Conservation (phyloP, 2,329 filamentous ascomycete genomes). For the Emmonsiellopsis sp. region DNA sequence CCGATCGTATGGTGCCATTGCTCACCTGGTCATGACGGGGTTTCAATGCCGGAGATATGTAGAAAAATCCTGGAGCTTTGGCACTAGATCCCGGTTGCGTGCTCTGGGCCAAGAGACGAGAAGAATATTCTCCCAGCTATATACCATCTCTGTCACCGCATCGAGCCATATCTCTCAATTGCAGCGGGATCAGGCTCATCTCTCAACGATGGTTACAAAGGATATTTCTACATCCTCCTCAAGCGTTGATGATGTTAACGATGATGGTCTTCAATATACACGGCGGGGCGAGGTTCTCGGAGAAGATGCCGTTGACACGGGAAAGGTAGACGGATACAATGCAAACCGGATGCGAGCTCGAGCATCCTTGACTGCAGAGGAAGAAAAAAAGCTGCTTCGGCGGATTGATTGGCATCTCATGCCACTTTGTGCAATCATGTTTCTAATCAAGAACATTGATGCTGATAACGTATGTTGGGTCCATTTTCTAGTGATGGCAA, state of each 20-base stretch:
- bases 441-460: conserved; percentile 23
- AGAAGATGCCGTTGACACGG: conserved; percentile 7
- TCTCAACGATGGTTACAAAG: not conserved
- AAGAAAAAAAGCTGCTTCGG: conserved; percentile 37
- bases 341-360: conserved; percentile 22
- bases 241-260: not conserved
- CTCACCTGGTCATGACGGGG: too few relatives aligned
- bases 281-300: conserved; percentile 12
- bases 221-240: not conserved
- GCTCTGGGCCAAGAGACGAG: too few relatives aligned
- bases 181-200: too few relatives aligned
- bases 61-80: too few relatives aligned
- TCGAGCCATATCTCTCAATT: too few relatives aligned
- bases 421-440: conserved; percentile 28
- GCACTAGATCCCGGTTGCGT: too few relatives aligned
- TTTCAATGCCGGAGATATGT: too few relatives aligned
- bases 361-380: conserved; percentile 27
- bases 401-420: conserved; percentile 37
- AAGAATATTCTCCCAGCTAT: too few relatives aligned
- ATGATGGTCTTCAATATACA: conserved; percentile 12
- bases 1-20: too few relatives aligned
- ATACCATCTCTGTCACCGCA: too few relatives aligned
- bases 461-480: conserved; percentile 18
- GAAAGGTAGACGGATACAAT: conserved; percentile 20
- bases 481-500: not conserved